These are phyloP conservation scores for Paecilomyces formosus DNA, from an alignment of 2,329 filamentous ascomycete genomes.

Conservation along the genomic window DNA sequence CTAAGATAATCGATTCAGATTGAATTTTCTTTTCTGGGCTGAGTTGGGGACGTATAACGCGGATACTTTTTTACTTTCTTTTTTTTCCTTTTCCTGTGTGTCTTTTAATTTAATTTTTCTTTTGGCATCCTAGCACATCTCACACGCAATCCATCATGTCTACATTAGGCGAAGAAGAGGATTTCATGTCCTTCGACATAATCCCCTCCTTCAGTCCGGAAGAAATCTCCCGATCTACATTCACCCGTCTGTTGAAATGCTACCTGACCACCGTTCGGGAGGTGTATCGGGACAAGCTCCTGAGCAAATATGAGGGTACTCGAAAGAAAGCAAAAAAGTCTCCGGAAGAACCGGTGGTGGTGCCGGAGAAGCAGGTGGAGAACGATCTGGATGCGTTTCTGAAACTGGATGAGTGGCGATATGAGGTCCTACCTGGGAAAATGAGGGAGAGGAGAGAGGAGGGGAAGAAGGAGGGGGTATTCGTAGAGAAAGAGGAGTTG, in stretches of 20 bases:
- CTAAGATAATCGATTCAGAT: too few relatives aligned
- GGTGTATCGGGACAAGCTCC: conserved; percentile 16
- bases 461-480: conserved; percentile 6
- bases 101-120: too few relatives aligned
- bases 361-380: conserved; percentile 6
- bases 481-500: conserved; percentile 27
- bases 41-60: too few relatives aligned
- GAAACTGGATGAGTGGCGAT: conserved; percentile 31
- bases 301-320: conserved; percentile 9
- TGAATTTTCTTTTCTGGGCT: too few relatives aligned
- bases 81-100: too few relatives aligned
- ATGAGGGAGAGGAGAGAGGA: conserved; percentile 13
- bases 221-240: conserved; percentile 18
- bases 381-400: conserved; percentile 19
- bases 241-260: conserved; percentile 16
- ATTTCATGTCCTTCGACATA: neutral
- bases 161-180: neutral
- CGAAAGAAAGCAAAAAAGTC: conserved; percentile 14
- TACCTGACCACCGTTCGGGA: conserved; percentile 20
- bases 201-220: conserved; percentile 12
- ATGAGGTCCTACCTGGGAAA: conserved; percentile 21
- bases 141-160: neutral
- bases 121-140: too few relatives aligned
- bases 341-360: neutral
- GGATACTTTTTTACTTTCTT: too few relatives aligned